Evolutionary conservation across 345 rosid species (phyloP).

Genomic region (Citrus sinensis): DNA sequence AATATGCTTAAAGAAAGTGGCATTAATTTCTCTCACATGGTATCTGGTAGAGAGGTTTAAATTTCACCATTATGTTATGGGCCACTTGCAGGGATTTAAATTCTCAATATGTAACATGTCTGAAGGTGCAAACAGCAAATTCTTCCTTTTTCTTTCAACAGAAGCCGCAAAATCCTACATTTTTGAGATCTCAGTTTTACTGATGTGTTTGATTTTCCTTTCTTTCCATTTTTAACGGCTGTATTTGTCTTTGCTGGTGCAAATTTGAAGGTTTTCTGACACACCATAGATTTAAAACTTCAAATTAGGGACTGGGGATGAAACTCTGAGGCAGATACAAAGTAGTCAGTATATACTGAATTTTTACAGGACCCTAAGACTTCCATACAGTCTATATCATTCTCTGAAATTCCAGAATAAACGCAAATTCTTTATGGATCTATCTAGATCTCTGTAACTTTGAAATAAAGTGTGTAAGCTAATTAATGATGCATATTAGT

Average conservation of each 20-base stretch:
- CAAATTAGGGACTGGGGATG: neutral
- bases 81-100: conserved; percentile 20
- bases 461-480: neutral
- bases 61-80: conserved; percentile 12
- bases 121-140: neutral
- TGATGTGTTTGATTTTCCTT: neutral
- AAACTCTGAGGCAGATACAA: neutral
- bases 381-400: neutral
- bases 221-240: neutral
- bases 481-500: neutral
- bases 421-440: neutral
- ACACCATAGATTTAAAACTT: neutral
- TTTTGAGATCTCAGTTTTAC: neutral
- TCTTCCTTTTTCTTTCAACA: neutral
- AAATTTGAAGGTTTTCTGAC: neutral
- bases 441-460: neutral
- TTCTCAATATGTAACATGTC: neutral
- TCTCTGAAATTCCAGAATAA: neutral
- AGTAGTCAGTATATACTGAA: neutral
- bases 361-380: neutral
- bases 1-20: conserved; percentile 21
- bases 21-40: conserved; percentile 29
- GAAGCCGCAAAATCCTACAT: neutral
- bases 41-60: conserved; percentile 17
- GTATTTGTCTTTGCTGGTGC: neutral